These are phyloP conservation scores for Colletotrichum sp. DNA, from an alignment of 2,329 filamentous ascomycete genomes.

Conservation along the genomic window DNA sequence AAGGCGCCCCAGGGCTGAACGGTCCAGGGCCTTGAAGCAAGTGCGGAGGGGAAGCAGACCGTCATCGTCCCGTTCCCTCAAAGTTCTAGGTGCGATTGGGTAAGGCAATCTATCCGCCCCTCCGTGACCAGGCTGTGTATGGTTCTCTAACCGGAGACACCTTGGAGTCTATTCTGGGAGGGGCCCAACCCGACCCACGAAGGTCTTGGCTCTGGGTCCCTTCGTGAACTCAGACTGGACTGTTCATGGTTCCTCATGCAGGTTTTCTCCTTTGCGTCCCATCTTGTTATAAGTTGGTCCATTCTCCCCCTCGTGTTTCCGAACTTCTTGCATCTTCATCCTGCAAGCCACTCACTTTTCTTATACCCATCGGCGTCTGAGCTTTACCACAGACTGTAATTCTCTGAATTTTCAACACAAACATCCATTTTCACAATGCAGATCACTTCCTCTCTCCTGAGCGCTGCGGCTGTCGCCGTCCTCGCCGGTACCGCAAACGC, in stretches of 20 bases:
- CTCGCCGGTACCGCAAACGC: slow-evolving; percentile 6
- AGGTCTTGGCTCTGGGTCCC: slow-evolving; percentile 9
- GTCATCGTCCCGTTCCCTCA: slow-evolving; percentile 12
- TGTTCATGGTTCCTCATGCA: neutral
- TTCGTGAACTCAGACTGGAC: neutral
- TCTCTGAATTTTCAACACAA: neutral
- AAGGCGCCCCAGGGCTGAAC: slow-evolving; percentile 13
- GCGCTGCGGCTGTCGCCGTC: neutral
- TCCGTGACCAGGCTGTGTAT: neutral
- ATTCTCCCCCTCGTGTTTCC: neutral
- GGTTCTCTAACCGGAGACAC: neutral
- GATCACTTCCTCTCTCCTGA: slow-evolving; percentile 8
- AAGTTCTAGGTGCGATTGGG: neutral
- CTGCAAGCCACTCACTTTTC: neutral
- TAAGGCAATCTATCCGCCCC: neutral
- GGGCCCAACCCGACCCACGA: neutral
- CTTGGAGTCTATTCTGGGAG: slow-evolving; percentile 12
- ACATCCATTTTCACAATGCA: neutral
- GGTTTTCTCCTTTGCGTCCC: neutral
- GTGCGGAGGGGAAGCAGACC: neutral
- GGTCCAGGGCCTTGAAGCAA: neutral
- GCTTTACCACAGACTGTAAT: neutral
- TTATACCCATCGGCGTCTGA: neutral
- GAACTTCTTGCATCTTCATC: neutral
- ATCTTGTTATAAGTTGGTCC: slow-evolving; percentile 7